Evolutionary conservation across 257 asterid species (phyloP).

Genomic region (Solanum ahanhuiri): DNA sequence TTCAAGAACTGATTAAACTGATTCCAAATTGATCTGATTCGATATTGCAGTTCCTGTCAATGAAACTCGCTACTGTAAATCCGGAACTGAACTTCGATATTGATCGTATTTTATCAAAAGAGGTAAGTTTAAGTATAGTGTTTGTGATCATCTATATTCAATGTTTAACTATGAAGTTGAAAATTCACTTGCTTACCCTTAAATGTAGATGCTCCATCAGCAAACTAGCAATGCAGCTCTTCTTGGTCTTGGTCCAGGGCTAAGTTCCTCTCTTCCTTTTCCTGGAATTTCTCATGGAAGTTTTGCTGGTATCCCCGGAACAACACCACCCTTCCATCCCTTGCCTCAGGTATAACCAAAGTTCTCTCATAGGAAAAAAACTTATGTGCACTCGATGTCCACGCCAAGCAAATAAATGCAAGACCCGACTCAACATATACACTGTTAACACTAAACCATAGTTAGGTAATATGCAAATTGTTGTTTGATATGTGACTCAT

Average conservation of each 20-base stretch:
- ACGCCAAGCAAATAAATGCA: neutral
- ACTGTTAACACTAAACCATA: neutral
- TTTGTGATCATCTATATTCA: neutral
- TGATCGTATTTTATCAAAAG: constrained; percentile 60
- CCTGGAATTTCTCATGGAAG: constrained; percentile 46
- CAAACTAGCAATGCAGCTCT: constrained; percentile 30
- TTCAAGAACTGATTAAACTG: neutral
- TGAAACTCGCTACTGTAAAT: constrained; percentile 86
- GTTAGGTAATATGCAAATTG: neutral
- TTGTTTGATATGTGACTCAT: neutral
- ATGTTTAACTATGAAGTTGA: neutral
- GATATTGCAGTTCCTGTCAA: constrained; percentile 63
- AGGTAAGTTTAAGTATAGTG: constrained; percentile 30
- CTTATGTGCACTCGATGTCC: neutral
- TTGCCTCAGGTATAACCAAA: constrained; percentile 47
- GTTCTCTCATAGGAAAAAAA: neutral
- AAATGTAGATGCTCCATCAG: constrained; percentile 55
- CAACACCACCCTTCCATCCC: constrained; percentile 37
- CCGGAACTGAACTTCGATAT: constrained; percentile 63
- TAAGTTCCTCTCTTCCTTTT: constrained; percentile 40
- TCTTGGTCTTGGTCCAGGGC: constrained; percentile 37
- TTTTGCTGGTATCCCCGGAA: constrained; percentile 25
- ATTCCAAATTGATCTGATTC: neutral
- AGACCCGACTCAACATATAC: neutral
- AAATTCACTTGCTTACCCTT: constrained; percentile 1